Percentiles rank a stretch among this genome's conserved stretches.
Evolutionary conservation across 2,329 filamentous ascomycete species (phyloP).

Genomic region (Colletotrichum paranaense): DNA sequence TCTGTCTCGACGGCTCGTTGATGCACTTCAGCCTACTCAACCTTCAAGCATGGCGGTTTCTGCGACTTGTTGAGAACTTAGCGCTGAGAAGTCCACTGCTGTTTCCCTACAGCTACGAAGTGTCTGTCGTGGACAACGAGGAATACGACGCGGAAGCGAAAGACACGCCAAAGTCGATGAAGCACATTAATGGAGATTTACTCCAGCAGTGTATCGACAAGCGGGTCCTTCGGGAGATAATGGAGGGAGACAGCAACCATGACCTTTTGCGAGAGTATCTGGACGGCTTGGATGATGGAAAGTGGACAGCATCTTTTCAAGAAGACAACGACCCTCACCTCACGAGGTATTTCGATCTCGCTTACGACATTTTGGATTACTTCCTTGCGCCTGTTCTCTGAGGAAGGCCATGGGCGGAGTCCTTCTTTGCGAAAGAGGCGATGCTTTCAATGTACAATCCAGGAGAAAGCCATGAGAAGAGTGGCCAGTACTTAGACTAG

Average conservation of each 20-base stretch:
- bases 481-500: not conserved
- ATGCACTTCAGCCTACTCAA: slow-evolving; percentile 76
- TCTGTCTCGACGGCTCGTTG: slow-evolving; percentile 76
- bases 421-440: not conserved
- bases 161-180: slow-evolving; percentile 54
- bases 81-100: slow-evolving; percentile 60
- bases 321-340: slow-evolving; percentile 35
- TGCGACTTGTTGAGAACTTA: slow-evolving; percentile 80
- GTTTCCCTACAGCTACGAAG: slow-evolving; percentile 58
- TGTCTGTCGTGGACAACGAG: slow-evolving; percentile 39
- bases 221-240: slow-evolving; percentile 56
- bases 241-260: slow-evolving; percentile 46
- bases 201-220: slow-evolving; percentile 64
- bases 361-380: slow-evolving; percentile 66
- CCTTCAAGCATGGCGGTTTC: slow-evolving; percentile 71
- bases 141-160: slow-evolving; percentile 51
- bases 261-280: slow-evolving; percentile 61
- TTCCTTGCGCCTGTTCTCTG: slow-evolving; percentile 63
- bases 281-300: slow-evolving; percentile 59
- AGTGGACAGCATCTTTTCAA: slow-evolving; percentile 49
- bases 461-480: not conserved
- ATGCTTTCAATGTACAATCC: not conserved
- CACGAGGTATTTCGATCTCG: slow-evolving; percentile 56
- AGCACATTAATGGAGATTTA: slow-evolving; percentile 77
- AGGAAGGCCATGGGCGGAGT: not conserved